Evolutionary conservation across 805 yeast genomes (phyloP).

Genomic region (Limtongia smithiae): DNA sequence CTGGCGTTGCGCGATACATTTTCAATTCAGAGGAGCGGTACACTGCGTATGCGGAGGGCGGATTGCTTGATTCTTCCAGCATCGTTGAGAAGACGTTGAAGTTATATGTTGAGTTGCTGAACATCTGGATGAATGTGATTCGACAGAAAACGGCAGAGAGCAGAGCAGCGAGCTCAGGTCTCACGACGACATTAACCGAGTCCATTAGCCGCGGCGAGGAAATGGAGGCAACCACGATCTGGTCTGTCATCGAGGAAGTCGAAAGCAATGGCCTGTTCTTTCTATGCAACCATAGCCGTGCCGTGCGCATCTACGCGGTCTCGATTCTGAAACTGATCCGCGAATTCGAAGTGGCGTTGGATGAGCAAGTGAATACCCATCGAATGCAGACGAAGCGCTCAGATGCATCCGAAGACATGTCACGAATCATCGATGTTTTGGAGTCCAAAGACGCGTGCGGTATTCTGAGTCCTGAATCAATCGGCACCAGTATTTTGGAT

Average conservation of each 20-base stretch:
- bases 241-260: constrained; percentile 86
- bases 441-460: constrained; percentile 67
- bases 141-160: constrained; percentile 38
- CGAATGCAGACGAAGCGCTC: constrained; percentile 26
- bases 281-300: constrained; percentile 79
- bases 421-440: constrained; percentile 59
- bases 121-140: constrained; percentile 75
- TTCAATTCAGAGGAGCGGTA: constrained; percentile 66
- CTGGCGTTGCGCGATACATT: constrained; percentile 73
- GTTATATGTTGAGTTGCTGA: constrained; percentile 73
- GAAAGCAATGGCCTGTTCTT: constrained; percentile 95
- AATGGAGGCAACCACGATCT: constrained; percentile 70
- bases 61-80: constrained; percentile 1
- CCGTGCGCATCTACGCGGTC: constrained; percentile 70
- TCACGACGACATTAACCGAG: constrained; percentile 30
- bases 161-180: constrained; percentile 16
- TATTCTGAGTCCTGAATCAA: constrained; percentile 41
- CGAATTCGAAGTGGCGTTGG: constrained; percentile 81
- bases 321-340: constrained; percentile 72
- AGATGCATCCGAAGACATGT: constrained; percentile 22
- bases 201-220: constrained; percentile 50
- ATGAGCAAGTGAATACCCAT: constrained; percentile 44
- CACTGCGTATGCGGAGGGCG: constrained; percentile 19
- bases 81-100: constrained; percentile 34
- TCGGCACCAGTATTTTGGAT: constrained; percentile 26